Evolutionary conservation across 805 yeast species (phyloP), one percentile per base, ranked within the genome.

Genomic region (Hanseniaspora meyeri): DNA sequence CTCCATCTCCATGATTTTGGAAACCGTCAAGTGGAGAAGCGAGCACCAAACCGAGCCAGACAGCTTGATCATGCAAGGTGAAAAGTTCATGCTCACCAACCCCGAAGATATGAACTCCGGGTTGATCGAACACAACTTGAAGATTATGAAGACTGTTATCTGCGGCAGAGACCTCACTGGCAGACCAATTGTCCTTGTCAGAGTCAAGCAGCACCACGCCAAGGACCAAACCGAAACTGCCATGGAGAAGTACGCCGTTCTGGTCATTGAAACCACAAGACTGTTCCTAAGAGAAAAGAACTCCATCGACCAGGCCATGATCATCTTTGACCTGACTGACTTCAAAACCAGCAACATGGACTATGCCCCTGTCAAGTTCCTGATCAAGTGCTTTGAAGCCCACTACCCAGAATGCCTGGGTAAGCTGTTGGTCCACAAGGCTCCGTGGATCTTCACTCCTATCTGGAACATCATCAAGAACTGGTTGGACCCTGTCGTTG

Each of bases 401-500:
- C 96, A 91, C 67, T 93, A 91, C 68, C 98, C 98, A 0, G 98
- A 93, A 70, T 83, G 87, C 43, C 76, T 93, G 59, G 96, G 96
- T 17, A 79, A 79, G 57, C 72, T 93, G 54, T 77, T 88, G 62
- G 85, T 93, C 59, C 95, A 88, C 72, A 85, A 86, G 63, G 97
- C 98, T 0, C 98, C 98, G 31, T 89, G 97, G 97, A 80, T 93
- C 55, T 93, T 93, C 72, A 81, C 86, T 52, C 91, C 96, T 27
- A 87, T 91, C 59, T 93, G 98, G 97, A 85, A 83, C 62, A 80
- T 91, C 62, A 81, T 93, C 63, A 88, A 87, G 69, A 82, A 83
- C 63, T 91, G 97, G 97, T 74, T 91, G 57, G 97, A 93, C 67
- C 97, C 97, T 2, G 96, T 87, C 27, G 97, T 91, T 56, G 95